Evolutionary conservation across 2,329 filamentous ascomycete genomes (phyloP).

Genomic region (Aspergillus niger): DNA sequence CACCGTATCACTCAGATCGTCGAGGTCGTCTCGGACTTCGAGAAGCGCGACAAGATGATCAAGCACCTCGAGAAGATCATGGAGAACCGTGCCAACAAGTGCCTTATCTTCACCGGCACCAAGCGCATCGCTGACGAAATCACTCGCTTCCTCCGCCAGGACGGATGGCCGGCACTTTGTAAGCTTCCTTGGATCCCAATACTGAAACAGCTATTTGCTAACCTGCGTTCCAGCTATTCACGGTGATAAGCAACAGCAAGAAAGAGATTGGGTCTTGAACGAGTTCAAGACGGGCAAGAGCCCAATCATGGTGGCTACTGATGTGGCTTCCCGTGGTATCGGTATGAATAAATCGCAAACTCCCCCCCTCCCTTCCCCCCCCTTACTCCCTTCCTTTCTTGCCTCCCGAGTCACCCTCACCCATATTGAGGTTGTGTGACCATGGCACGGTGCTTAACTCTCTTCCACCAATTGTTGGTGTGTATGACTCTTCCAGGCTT

Average conservation of each 20-base stretch:
- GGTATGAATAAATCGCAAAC: constrained; percentile 81
- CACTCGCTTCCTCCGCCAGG: constrained; percentile 93
- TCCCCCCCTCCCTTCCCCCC: constrained; percentile 41
- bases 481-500: constrained; percentile 91
- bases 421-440: constrained; percentile 60
- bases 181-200: constrained; percentile 47
- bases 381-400: constrained; percentile 34
- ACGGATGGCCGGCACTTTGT: constrained; percentile 97
- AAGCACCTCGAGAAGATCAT: constrained; percentile 98
- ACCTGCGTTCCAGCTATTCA: constrained; percentile 72
- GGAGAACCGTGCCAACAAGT: constrained; percentile 94
- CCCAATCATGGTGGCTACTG: constrained; percentile 99
- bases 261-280: constrained; percentile 98
- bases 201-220: constrained; percentile 38
- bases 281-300: constrained; percentile 99
- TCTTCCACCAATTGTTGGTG: constrained; percentile 78
- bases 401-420: constrained; percentile 43
- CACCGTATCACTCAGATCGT: constrained; percentile 97
- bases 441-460: constrained; percentile 81
- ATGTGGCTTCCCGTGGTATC: constrained; percentile 99
- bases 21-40: constrained; percentile 91
- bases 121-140: constrained; percentile 97
- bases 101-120: constrained; percentile 83
- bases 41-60: constrained; percentile 97
- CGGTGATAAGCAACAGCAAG: constrained; percentile 98